phyloP scores from a whole-genome alignment of 345 rosid species.

The Citrus hindsii region DNA sequence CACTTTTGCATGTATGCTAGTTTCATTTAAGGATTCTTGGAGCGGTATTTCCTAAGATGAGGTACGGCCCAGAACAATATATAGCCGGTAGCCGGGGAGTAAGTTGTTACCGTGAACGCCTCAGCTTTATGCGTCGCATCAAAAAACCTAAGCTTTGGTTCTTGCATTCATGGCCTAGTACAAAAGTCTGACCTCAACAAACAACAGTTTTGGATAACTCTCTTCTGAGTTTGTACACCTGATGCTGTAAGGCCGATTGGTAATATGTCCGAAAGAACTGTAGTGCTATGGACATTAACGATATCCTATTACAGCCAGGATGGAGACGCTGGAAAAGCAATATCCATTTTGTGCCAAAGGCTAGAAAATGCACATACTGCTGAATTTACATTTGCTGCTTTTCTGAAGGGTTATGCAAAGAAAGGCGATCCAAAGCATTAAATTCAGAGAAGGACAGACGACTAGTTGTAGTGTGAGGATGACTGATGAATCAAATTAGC shows the following conservation, averaged over 20 bases:
- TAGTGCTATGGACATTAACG: slow-evolving; percentile 34
- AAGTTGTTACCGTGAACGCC: neutral
- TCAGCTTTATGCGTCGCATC: slow-evolving; percentile 9
- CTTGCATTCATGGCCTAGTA: slow-evolving; percentile 19
- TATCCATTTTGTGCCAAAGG: slow-evolving; percentile 27
- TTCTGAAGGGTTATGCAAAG: slow-evolving; percentile 33
- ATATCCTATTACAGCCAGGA: slow-evolving; percentile 28
- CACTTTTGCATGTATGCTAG: too few species aligned
- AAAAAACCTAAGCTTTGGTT: slow-evolving; percentile 18
- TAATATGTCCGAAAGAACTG: slow-evolving; percentile 42
- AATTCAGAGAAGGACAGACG: slow-evolving; percentile 28
- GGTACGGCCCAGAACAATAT: neutral
- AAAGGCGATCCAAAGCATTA: neutral
- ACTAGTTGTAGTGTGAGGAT: neutral
- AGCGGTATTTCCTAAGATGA: neutral
- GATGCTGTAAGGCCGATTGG: slow-evolving; percentile 32
- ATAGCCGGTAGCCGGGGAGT: neutral
- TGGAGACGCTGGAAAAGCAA: slow-evolving; percentile 16
- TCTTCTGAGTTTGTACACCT: slow-evolving; percentile 26
- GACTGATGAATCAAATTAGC: too few species aligned
- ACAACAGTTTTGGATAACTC: slow-evolving; percentile 20
- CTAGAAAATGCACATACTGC: slow-evolving; percentile 29
- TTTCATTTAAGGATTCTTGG: too few species aligned
- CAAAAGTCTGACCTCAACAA: slow-evolving; percentile 22
- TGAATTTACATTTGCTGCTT: slow-evolving; percentile 38